phyloP scores from a whole-genome alignment of 192 early-diverging fungal genomes.

The Linnemannia hyalina region DNA sequence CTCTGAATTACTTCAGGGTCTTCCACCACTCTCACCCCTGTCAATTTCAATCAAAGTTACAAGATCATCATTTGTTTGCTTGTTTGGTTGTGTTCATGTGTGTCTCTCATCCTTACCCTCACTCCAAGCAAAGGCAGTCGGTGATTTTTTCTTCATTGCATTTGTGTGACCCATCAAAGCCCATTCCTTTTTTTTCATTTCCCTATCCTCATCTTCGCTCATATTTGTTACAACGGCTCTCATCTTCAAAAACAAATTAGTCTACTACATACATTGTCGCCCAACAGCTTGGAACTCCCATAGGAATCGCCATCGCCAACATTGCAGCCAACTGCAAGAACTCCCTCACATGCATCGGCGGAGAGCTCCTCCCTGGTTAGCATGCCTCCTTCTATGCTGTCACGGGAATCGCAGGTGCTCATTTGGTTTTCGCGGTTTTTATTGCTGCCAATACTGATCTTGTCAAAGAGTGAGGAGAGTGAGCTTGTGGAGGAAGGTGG shows the following conservation, averaged over 20 bases:
- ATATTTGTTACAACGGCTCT: background rate
- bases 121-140: background rate
- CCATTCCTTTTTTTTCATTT: background rate
- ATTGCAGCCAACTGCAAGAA: slow-evolving; percentile 47
- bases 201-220: background rate
- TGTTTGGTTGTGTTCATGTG: background rate
- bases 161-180: background rate
- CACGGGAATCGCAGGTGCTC: slow-evolving; percentile 24
- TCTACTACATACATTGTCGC: slow-evolving; percentile 40
- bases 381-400: slow-evolving; percentile 36
- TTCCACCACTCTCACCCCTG: background rate
- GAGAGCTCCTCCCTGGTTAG: slow-evolving; percentile 36
- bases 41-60: background rate
- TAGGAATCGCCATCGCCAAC: slow-evolving; percentile 54
- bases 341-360: background rate
- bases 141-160: background rate
- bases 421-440: slow-evolving; percentile 9
- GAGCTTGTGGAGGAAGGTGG: background rate
- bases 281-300: slow-evolving; percentile 51
- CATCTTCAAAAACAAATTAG: slow-evolving; percentile 7
- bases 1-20: background rate
- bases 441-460: slow-evolving; percentile 27
- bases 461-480: background rate
- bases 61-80: background rate
- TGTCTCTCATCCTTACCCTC: background rate